Conservation (phyloP, 345 rosid genomes). For the Camelina neglecta region DNA sequence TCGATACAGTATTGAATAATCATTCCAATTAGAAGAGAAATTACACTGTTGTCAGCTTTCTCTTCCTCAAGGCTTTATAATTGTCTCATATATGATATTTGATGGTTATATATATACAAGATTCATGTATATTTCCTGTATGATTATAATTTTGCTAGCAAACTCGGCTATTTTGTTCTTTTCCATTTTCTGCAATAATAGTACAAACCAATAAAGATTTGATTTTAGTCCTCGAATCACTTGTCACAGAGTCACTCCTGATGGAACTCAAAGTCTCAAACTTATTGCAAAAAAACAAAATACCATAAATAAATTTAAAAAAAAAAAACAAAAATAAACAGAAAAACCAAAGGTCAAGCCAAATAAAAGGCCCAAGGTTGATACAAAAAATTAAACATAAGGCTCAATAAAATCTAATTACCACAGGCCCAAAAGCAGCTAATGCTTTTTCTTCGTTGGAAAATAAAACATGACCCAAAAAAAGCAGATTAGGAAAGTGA, state of each 20-base stretch:
- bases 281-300: neutral
- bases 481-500: too few relatives aligned
- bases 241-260: neutral
- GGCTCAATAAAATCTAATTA: neutral
- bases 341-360: neutral
- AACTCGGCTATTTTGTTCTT: neutral
- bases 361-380: neutral
- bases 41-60: neutral
- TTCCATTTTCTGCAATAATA: constrained; percentile 14
- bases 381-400: neutral
- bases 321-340: too few relatives aligned
- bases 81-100: neutral
- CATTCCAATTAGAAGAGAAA: neutral
- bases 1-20: constrained; percentile 8
- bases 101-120: neutral
- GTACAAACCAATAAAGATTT: neutral
- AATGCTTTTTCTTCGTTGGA: neutral
- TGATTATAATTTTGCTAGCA: neutral
- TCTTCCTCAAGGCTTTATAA: neutral
- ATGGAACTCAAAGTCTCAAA: too few relatives aligned
- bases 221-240: neutral
- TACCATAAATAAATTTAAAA: neutral
- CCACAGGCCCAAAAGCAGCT: neutral
- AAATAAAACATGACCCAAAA: too few relatives aligned
- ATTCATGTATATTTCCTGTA: neutral